phyloP scores from a whole-genome alignment of 352 stramenopile species.

The Phytophthora litchii region DNA sequence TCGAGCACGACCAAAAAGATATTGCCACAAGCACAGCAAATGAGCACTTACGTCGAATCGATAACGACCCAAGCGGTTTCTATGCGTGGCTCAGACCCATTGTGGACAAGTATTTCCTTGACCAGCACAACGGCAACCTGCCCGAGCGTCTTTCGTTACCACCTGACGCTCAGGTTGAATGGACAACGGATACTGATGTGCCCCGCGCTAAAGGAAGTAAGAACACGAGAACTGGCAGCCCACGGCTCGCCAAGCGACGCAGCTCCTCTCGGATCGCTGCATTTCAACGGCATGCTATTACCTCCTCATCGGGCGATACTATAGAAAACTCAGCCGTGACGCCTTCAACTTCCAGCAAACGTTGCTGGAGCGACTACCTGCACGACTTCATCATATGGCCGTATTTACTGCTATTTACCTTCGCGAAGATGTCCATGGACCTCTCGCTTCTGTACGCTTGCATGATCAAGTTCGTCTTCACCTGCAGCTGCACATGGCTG shows the following conservation, averaged over 20 bases:
- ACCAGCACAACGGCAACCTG: conserved; percentile 43
- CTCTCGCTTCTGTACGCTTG: conserved; percentile 56
- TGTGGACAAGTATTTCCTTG: conserved; percentile 70
- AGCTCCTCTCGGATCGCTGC: conserved; percentile 39
- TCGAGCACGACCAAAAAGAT: conserved; percentile 63
- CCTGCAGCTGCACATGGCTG: conserved; percentile 71
- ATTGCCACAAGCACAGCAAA: conserved; percentile 31
- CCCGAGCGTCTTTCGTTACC: conserved; percentile 37
- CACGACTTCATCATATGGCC: conserved; percentile 80
- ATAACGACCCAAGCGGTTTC: conserved; percentile 74
- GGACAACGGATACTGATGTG: conserved; percentile 6
- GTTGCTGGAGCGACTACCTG: conserved; percentile 58
- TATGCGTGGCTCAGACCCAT: conserved; percentile 75
- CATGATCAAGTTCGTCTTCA: conserved; percentile 71
- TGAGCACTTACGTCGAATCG: conserved; percentile 65
- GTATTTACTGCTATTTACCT: conserved; percentile 67
- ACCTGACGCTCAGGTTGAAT: conserved; percentile 10
- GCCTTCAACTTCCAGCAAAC: conserved; percentile 6
- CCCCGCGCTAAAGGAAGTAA: conserved; percentile 13
- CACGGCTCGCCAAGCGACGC: conserved; percentile 24
- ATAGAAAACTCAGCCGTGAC: conserved; percentile 4
- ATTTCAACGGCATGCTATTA: conserved; percentile 34
- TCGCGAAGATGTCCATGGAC: conserved; percentile 45
- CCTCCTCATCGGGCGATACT: conserved; percentile 4
- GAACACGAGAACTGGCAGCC: conserved; percentile 23